phyloP scores from a whole-genome alignment of 2,329 filamentous ascomycete species.

The Emydomyces testavorans region DNA sequence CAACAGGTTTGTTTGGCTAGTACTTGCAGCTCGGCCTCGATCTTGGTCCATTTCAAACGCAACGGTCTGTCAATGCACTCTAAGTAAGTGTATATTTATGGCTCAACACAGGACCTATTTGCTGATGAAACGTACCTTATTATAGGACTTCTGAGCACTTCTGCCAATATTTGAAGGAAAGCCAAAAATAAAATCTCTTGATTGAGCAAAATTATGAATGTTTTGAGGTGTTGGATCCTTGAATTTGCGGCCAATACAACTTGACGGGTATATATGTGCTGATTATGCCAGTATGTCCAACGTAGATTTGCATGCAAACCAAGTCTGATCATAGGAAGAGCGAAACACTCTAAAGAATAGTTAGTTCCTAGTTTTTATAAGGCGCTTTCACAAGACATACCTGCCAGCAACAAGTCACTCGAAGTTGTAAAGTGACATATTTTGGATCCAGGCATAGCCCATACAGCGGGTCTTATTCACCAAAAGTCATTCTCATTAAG shows the following conservation, averaged over 20 bases:
- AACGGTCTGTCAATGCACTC: background rate
- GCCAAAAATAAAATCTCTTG: too few species aligned
- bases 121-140: too few species aligned
- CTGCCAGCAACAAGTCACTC: background rate
- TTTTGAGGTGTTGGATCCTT: too few species aligned
- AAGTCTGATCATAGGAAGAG: background rate
- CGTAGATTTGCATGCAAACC: too few species aligned
- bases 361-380: background rate
- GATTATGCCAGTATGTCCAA: too few species aligned
- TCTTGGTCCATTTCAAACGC: background rate
- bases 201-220: too few species aligned
- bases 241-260: too few species aligned
- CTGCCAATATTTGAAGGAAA: too few species aligned
- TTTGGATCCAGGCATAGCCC: background rate
- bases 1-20: background rate
- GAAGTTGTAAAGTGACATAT: background rate
- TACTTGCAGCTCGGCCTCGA: background rate
- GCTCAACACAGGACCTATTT: too few species aligned
- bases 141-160: too few species aligned
- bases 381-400: background rate
- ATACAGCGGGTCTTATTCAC: background rate
- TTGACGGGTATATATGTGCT: too few species aligned
- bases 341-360: too few species aligned
- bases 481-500: constrained; percentile 4
- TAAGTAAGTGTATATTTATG: background rate